Evolutionary conservation across 75 land plant species (phyloP), one percentile per base, ranked within the genome.

Genomic region (Pinus tabuliformis): DNA sequence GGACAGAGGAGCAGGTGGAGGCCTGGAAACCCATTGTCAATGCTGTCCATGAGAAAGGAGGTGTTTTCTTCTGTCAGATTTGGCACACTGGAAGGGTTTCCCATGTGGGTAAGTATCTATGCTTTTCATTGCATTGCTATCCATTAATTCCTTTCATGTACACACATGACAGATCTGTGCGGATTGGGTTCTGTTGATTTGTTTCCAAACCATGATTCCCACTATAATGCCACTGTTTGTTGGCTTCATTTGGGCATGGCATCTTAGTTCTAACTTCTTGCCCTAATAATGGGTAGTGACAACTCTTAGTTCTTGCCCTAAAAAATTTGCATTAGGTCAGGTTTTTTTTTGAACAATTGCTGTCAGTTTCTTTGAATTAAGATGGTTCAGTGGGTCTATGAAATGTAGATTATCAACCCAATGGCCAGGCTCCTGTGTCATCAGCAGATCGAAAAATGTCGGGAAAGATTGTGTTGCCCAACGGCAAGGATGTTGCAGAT

Each of bases 391-490:
- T 1, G 49, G 49, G 8, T 45, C 8, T 6, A 45, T 45, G 8
- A 45, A 20, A 57, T 70, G 72, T 78, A 90, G 92, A 30, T 59
- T 88, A 76, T 76, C 88, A 90, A 52, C 92, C 91, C 24, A 80
- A 86, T 72, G 90, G 88, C 11, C 84, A 83, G 59, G 71, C 81
- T 33, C 91, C 90, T 8, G 68, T 88, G 37, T 91, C 90, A 13
- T 78, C 81, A 24, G 70, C 88, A 14, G 80, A 79, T 62, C 80
- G 78, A 73, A 71, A 11, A n/a, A 9, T 49, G 7, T 0, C 52
- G 11, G 73, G 73, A 45, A 9, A 42, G 42, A 63, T 60, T 22
- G 17, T 58, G 2, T 75, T 42, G 54, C 56, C 66, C 30, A 62
- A 66, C 37, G 65, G 74, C 39, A 65, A 60, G 16, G 80, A 74